Base-by-base conservation (phyloP, 257 asterid genomes). In the Solanum sejunctum region DNA sequence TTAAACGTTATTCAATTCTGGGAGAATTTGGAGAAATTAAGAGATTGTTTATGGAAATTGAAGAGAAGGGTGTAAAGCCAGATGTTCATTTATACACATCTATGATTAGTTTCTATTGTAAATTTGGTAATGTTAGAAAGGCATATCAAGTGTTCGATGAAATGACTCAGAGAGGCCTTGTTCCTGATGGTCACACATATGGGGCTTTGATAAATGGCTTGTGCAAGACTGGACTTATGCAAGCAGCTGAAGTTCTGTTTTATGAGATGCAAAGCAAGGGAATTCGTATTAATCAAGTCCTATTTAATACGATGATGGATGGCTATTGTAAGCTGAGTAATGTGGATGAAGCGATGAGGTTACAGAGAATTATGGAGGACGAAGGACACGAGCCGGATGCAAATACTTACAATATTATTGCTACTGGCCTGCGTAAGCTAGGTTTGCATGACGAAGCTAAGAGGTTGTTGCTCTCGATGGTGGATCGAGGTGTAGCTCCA, bases 261-360 rank as follows among this genome's bases (percentile, higher is more conserved):
- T 78, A 85, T 2, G 99, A 96, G 89, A 95, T 95, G 99, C 98
- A 91, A 70, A 88, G 86, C 55, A 91, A 88, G 82, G 97, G 98
- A 81, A 86, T 95, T 82, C 89, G 89, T 84, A 63, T 88, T 26
- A 93, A 93, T 80, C 89, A 88, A 4, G 93, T 92, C 32, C 86
- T 93, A 83, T 93, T 90, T 86, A 96, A 93, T 86, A 91, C 93
- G 8, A 45, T 93, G 89, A 90, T 96, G 92, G 97, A 93, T 88
- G 98, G 98, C 28, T 96, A 93, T 85, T 93, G 94, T 82, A 96
- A 91, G 92, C 85, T 82, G 58, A 97, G 98, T 70, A 90, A 88
- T 95, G 86, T 96, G 1, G 93, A 91, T 17, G 94, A 93, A 87
- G 99, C 96, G 32, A 21, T 88, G 91, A 88, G 87, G 77, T 86